Evolutionary conservation across 1,284 basidiomycete species (phyloP).

Genomic region (Boletus sp.): DNA sequence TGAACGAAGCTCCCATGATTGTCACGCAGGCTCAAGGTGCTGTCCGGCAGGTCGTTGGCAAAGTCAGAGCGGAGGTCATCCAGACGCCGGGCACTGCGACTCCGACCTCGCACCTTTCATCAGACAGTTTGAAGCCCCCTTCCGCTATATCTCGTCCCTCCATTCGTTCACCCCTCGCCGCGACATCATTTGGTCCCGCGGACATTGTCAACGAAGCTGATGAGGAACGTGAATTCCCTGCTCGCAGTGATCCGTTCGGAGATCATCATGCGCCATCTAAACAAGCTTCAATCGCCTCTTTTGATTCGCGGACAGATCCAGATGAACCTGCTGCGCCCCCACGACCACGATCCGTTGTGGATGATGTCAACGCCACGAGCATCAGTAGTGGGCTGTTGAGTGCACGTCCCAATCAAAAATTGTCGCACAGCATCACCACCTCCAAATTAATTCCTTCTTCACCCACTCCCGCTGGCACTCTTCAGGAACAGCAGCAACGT

Average conservation of each 20-base stretch:
- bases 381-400: constrained; percentile 53
- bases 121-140: constrained; percentile 40
- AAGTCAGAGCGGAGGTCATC: constrained; percentile 74
- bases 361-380: constrained; percentile 61
- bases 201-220: constrained; percentile 56
- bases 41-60: constrained; percentile 68
- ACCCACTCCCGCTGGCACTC: constrained; percentile 31
- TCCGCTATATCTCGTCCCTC: constrained; percentile 40
- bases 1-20: constrained; percentile 77
- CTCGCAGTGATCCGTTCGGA: constrained; percentile 56
- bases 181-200: constrained; percentile 66
- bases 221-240: constrained; percentile 38
- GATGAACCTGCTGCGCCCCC: constrained; percentile 38
- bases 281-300: constrained; percentile 44
- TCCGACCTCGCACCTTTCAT: constrained; percentile 30
- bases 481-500: constrained; percentile 61
- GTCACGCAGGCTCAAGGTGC: constrained; percentile 62
- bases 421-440: constrained; percentile 57
- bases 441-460: constrained; percentile 53
- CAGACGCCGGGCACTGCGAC: constrained; percentile 47
- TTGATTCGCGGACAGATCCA: constrained; percentile 34
- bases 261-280: constrained; percentile 51
- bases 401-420: constrained; percentile 37
- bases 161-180: constrained; percentile 62
- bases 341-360: constrained; percentile 60